These are phyloP conservation scores for Rhodamnia rubescens DNA, from an alignment of 345 rosid species.

Conservation along the genomic window DNA sequence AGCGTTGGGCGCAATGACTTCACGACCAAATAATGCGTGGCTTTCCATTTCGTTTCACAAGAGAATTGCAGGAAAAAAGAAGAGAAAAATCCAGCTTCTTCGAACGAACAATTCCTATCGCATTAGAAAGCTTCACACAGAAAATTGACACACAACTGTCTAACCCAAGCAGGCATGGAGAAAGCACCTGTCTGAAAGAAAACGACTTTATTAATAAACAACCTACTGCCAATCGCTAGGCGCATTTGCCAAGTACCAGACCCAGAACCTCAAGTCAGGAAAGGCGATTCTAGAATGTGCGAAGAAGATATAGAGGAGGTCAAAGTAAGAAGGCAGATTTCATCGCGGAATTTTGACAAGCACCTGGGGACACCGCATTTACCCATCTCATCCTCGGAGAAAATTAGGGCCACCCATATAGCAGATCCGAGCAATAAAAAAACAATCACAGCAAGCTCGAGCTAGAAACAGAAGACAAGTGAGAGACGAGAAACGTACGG, in stretches of 20 bases:
- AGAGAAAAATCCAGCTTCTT: not conserved
- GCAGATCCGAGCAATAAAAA: not conserved
- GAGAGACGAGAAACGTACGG: constrained; percentile 23
- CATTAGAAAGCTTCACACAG: not conserved
- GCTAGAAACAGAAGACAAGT: not conserved
- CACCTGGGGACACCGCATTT: not conserved
- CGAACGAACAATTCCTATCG: not conserved
- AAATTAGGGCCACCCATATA: not conserved
- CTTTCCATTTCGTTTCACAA: not conserved
- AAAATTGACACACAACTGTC: not conserved
- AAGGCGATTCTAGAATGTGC: not conserved
- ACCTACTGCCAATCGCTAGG: not conserved
- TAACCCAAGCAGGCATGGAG: not conserved
- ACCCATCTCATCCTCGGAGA: not conserved
- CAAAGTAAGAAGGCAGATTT: not conserved
- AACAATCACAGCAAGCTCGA: not conserved
- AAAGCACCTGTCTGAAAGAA: not conserved
- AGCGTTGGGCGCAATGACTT: not conserved
- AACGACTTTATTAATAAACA: not conserved
- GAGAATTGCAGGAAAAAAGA: not conserved
- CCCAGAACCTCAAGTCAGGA: not conserved
- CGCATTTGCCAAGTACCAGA: not conserved
- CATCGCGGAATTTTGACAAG: not conserved
- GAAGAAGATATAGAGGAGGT: not conserved
- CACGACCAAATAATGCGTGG: not conserved